phyloP scores from a whole-genome alignment of 805 yeast species.

The Torulaspora delbrueckii region DNA sequence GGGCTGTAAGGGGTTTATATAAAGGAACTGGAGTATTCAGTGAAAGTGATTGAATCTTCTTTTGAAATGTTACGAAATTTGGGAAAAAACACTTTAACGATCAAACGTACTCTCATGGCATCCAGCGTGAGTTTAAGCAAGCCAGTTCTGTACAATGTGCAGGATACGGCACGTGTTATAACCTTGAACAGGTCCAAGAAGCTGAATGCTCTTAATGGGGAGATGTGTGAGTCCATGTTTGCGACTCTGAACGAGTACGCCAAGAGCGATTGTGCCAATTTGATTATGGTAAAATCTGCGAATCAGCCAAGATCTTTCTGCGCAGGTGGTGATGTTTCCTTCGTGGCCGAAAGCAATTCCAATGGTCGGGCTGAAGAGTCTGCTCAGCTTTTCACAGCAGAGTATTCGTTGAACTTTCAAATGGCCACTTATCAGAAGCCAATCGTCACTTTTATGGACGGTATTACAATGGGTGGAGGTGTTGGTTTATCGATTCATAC shows the following conservation, averaged over 20 bases:
- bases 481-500: conserved; percentile 88
- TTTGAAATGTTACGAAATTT: conserved; percentile 7
- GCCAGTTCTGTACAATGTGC: conserved; percentile 24
- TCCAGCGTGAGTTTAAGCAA: conserved; percentile 3
- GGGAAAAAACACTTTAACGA: not conserved
- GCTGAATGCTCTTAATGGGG: conserved; percentile 74
- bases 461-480: conserved; percentile 98
- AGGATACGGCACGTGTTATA: conserved; percentile 59
- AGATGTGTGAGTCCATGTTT: conserved; percentile 67
- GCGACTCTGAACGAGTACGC: conserved; percentile 75
- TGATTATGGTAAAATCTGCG: conserved; percentile 54
- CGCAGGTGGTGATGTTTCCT: conserved; percentile 95
- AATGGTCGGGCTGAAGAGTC: conserved; percentile 45
- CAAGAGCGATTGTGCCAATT: conserved; percentile 57
- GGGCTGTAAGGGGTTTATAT: not conserved
- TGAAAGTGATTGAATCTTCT: not conserved
- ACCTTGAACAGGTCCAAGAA: conserved; percentile 76
- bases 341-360: conserved; percentile 59
- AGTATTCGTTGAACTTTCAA: conserved; percentile 75
- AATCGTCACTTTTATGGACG: conserved; percentile 77
- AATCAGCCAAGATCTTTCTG: conserved; percentile 69
- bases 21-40: not conserved
- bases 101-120: conserved; percentile 10
- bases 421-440: conserved; percentile 85
- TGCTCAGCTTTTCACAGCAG: conserved; percentile 65